Evolutionary conservation across 192 early-diverging fungal genomes (phyloP), one percentile per base, ranked within the genome.

Genomic region (Coemansia sp.): DNA sequence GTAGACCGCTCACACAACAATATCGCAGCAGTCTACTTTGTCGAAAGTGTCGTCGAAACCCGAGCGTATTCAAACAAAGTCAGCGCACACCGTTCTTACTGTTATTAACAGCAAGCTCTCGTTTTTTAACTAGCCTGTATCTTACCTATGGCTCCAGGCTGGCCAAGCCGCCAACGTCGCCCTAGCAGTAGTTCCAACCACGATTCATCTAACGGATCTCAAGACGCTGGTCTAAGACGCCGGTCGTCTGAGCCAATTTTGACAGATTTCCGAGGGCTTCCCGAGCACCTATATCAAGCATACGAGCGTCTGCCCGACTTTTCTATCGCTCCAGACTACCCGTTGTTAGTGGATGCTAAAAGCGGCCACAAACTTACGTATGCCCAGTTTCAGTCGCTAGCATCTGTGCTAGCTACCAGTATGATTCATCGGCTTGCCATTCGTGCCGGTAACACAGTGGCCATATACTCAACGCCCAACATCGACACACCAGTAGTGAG

Each of bases 401-500:
- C 67, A 2, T 28, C 58, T 3, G 47, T 49, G 16, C 67, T 78
- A 26, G 70, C 71, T 9, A 63, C 58, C 19, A 77, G 46, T 49
- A 55, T 82, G 26, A 46, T 39, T 21, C 9, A 42, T 7, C 50
- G 66, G 11, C 53, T 66, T 30, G 53, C 33, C 38, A 28, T 72
- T 9, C 28, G 33, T 2, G 10, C 60, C 0, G 66, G 60, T 14
- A 66, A 74, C 30, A 71, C 66, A 8, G 38, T 82, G 9, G 80
- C 68, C 8, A 70, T 74, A 14, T 30, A 77, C 21, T 43, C 71
- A 13, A 6, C 28, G 11, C 70, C 80, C 10, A 71, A 58, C 19
- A 68, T 82, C 14, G 68, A 82, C 21, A 46, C 74, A 2, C 80
- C 68, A 6, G 66, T 82, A 16, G 66, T 72, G 8, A 32, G 67